These are phyloP conservation scores for Clarireedia monteithiana DNA, from an alignment of 2,329 filamentous ascomycete genomes.

Conservation along the genomic window DNA sequence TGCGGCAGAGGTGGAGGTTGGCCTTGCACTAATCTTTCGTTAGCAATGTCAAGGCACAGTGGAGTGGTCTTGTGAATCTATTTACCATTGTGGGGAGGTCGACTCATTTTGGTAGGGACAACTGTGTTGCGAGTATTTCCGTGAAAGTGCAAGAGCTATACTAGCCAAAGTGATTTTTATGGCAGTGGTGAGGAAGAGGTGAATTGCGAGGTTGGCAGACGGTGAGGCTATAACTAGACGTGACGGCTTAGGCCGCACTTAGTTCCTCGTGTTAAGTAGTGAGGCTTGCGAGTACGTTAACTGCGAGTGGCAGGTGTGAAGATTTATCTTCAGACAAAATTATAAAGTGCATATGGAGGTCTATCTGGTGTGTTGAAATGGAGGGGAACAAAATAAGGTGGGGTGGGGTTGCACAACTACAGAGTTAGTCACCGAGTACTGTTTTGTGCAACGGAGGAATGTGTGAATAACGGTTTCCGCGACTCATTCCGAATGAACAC, in stretches of 20 bases:
- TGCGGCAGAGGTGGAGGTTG: too few relatives aligned
- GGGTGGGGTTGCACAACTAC: background rate
- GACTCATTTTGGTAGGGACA: too few relatives aligned
- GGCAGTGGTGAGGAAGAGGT: background rate
- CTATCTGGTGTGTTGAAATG: background rate
- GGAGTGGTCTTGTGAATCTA: background rate
- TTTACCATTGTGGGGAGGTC: too few relatives aligned
- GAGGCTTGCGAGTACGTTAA: background rate
- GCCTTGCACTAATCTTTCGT: background rate
- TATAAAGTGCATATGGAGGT: background rate
- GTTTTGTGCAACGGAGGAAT: background rate
- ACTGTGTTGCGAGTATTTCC: too few relatives aligned
- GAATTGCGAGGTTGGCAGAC: background rate
- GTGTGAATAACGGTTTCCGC: background rate
- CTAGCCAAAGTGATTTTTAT: too few relatives aligned
- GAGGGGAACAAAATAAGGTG: background rate
- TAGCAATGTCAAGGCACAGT: background rate
- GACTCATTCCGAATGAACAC: background rate
- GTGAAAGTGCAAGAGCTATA: too few relatives aligned
- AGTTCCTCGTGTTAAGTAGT: background rate
- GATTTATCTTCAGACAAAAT: background rate
- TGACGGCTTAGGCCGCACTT: background rate
- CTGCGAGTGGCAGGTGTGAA: background rate
- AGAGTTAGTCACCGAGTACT: constrained; percentile 2
- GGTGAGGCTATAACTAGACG: background rate